A percentile compares a stretch with the other conserved stretches of the same genome.
phyloP scores from a whole-genome alignment of 2,329 filamentous ascomycete species.

The Rhytidhysteron rufulum region DNA sequence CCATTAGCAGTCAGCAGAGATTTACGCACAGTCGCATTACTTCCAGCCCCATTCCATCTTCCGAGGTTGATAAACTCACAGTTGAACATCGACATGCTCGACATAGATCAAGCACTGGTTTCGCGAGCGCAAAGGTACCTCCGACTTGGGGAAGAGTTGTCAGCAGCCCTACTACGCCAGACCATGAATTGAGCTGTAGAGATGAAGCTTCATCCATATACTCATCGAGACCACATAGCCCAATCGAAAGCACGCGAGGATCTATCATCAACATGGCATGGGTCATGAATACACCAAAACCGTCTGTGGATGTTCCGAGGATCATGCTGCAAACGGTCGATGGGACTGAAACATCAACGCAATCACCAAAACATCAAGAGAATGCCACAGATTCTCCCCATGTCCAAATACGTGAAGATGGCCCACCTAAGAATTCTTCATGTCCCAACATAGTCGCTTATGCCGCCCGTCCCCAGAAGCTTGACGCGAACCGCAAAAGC shows the following conservation, averaged over 20 bases:
- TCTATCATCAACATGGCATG: conserved; percentile 6
- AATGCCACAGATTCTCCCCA: neutral
- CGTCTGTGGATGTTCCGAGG: no score
- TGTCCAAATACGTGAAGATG: no score
- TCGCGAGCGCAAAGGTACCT: conserved; percentile 32
- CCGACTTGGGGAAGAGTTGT: conserved; percentile 36
- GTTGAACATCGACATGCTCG: conserved; percentile 16
- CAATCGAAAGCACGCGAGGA: conserved; percentile 25
- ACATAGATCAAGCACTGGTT: conserved; percentile 34
- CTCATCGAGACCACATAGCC: conserved; percentile 35
- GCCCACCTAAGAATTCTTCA: no score
- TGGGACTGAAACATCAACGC: neutral
- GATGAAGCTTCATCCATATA: conserved; percentile 37
- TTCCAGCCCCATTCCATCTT: conserved; percentile 18
- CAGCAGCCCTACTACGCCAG: conserved; percentile 5
- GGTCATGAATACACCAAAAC: conserved; percentile 7
- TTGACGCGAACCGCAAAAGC: neutral
- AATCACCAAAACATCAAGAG: conserved; percentile 1
- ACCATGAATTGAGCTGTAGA: conserved; percentile 8
- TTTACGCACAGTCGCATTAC: conserved; percentile 13
- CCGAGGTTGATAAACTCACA: no score
- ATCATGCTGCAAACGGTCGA: no score
- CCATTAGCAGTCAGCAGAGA: conserved; percentile 12
- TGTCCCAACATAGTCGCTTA: no score
- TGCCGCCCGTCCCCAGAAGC: no score